Percentiles rank a stretch among this genome's conserved stretches.
These are phyloP conservation scores for Colletotrichum incanum DNA, from an alignment of 2,329 filamentous ascomycete genomes.

Conservation along the genomic window DNA sequence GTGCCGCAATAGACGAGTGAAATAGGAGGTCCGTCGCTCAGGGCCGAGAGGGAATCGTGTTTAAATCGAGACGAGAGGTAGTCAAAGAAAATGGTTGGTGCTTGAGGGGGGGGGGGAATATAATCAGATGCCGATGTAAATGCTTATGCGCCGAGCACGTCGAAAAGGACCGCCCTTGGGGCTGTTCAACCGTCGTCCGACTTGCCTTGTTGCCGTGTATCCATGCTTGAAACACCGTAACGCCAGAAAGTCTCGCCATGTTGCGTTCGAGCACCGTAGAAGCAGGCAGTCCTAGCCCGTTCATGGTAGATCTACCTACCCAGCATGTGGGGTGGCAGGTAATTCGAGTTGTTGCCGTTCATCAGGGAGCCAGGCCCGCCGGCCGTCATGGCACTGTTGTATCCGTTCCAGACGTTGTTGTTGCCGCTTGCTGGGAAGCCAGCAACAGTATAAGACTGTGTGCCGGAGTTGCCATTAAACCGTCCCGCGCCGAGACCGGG, in stretches of 20 bases:
- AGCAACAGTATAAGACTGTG: slow-evolving; percentile 41
- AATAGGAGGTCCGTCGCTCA: slow-evolving; percentile 7
- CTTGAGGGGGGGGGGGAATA: neutral
- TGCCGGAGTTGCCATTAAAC: slow-evolving; percentile 44
- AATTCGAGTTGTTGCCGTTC: slow-evolving; percentile 46
- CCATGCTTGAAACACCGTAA: slow-evolving; percentile 28
- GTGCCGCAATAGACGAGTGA: neutral
- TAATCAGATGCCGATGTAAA: slow-evolving; percentile 37
- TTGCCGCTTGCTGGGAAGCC: slow-evolving; percentile 44
- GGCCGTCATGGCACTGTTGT: slow-evolving; percentile 41
- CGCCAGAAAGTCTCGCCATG: slow-evolving; percentile 19
- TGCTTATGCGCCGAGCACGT: slow-evolving; percentile 32
- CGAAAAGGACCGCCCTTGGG: slow-evolving; percentile 7
- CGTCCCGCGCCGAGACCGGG: slow-evolving; percentile 72
- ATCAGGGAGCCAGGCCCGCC: slow-evolving; percentile 45
- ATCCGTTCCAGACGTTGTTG: slow-evolving; percentile 43
- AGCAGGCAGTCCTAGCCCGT: neutral
- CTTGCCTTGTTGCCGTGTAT: slow-evolving; percentile 21
- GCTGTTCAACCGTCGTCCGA: slow-evolving; percentile 9
- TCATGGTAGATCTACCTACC: slow-evolving; percentile 47
- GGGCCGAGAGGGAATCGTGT: slow-evolving; percentile 15
- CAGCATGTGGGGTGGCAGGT: slow-evolving; percentile 54
- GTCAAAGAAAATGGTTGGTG: neutral
- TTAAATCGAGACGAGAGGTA: slow-evolving; percentile 1
- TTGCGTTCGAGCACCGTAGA: neutral